phyloP scores from a whole-genome alignment of 306 rosid species.

The Amphicarpaea edgeworthii region DNA sequence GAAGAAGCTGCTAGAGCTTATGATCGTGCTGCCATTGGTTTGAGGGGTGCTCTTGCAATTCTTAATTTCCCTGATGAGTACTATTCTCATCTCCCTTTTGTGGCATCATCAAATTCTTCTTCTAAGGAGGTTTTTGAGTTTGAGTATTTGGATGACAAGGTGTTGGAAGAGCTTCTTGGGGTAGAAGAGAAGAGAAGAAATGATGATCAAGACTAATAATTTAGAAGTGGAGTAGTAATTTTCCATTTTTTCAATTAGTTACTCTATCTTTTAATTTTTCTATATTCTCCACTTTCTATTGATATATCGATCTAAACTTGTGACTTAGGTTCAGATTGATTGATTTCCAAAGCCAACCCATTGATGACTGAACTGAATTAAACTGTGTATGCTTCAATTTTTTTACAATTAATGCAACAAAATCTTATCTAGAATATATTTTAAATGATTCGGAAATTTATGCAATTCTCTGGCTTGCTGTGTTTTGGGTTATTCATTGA shows the following conservation, averaged over 20 bases:
- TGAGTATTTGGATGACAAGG: conserved; percentile 51
- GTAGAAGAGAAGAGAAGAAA: conserved; percentile 11
- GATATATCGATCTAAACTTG: not conserved
- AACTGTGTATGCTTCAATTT: not conserved
- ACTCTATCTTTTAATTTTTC: not conserved
- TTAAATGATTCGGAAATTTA: not conserved
- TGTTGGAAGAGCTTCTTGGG: conserved; percentile 54
- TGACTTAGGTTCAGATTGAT: not conserved
- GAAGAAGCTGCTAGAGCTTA: no score
- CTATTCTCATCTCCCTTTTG: no score
- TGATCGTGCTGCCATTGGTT: no score
- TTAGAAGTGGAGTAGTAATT: not conserved
- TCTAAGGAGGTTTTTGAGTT: conserved; percentile 46
- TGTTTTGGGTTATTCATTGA: no score
- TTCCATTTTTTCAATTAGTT: no score
- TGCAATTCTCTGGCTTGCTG: no score
- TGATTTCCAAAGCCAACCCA: not conserved
- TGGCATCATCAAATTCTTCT: not conserved
- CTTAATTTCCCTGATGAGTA: no score
- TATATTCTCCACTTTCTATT: not conserved
- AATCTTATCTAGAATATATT: not conserved
- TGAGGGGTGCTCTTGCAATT: no score
- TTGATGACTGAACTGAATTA: conserved; percentile 1
- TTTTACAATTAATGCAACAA: not conserved
- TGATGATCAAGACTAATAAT: not conserved